Percentiles rank a stretch among this genome's conserved stretches.
phyloP scores from a whole-genome alignment of 176 grass and related monocot genomes.

The Poa annua region DNA sequence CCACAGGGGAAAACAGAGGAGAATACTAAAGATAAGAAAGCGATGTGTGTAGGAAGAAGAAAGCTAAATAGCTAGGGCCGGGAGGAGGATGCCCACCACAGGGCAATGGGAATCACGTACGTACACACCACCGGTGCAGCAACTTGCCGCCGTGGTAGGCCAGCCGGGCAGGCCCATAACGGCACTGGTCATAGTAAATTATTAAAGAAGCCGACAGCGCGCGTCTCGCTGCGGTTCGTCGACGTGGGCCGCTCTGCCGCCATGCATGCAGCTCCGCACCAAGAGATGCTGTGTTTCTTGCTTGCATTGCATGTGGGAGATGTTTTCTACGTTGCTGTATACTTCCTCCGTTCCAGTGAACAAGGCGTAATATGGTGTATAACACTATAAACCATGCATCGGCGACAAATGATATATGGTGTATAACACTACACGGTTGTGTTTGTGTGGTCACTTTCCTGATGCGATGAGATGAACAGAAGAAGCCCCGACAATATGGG shows the following conservation, averaged over 20 bases:
- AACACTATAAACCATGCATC: too few relatives aligned
- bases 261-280: slow-evolving; percentile 18
- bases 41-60: slow-evolving; percentile 13
- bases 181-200: slow-evolving; percentile 49
- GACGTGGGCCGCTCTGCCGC: slow-evolving; percentile 55
- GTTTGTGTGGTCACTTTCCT: background rate
- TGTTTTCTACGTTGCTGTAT: too few relatives aligned
- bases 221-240: slow-evolving; percentile 41
- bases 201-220: slow-evolving; percentile 55
- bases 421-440: too few relatives aligned
- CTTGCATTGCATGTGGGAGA: background rate
- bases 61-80: background rate
- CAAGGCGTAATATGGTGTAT: too few relatives aligned
- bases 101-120: slow-evolving; percentile 41
- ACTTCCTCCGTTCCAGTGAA: too few relatives aligned
- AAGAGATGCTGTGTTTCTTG: background rate
- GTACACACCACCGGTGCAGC: slow-evolving; percentile 48
- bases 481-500: background rate
- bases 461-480: background rate
- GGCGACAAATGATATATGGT: too few relatives aligned
- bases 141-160: slow-evolving; percentile 57
- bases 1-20: slow-evolving; percentile 47
- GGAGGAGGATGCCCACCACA: background rate
- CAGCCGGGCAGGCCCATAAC: slow-evolving; percentile 44
- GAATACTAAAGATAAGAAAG: slow-evolving; percentile 68